Base-by-base conservation (phyloP, 257 asterid species). In the Ballota nigra region DNA sequence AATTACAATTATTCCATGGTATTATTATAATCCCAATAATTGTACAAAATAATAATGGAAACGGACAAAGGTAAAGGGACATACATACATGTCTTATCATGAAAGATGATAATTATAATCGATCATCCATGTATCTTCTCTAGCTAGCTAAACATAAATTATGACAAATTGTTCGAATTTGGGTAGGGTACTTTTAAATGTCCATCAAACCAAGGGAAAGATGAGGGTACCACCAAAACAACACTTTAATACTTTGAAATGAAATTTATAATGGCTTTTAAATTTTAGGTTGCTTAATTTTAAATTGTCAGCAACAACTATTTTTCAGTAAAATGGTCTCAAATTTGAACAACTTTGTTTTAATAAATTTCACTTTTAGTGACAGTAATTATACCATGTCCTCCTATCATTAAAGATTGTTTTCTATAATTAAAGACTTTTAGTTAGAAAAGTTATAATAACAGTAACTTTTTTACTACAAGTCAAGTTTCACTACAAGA, bases 161-260 rank as follows among this genome's bases (percentile, higher is more conserved):
- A 12, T 3, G 3, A 33, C 47, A 8, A 56, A 56, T 23, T 57
- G 61, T 43, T 71, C 71, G 74, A 65, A 60, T 31, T 56, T 34
- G 74, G 36, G 47, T 71, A 18, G 76, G 72, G 80, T 23, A 62
- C 20, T 65, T 77, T 66, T 74, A 77, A 57, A 69, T 63, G 77
- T 64, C 63, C 18, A 9, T 57, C 33, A 41, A 69, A 56, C 74
- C 59, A 52, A 51, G 66, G 33, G 11, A 72, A 61, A 41, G 71
- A 63, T 40, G 52, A 69, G 72, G n/a, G 23, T 52, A 45, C 56
- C 61, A 6, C 51, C 71, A 53, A 76, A 69, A 62, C 16, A 41
- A n/a, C 68, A 63, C 15, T 40, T 63, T 41, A 33, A 70, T 61
- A 63, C 1, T 51, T 49, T 31, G 34, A 34, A 58, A 11, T 19